Evolutionary conservation across 345 rosid genomes (phyloP).

Genomic region (Kandelia obovata): DNA sequence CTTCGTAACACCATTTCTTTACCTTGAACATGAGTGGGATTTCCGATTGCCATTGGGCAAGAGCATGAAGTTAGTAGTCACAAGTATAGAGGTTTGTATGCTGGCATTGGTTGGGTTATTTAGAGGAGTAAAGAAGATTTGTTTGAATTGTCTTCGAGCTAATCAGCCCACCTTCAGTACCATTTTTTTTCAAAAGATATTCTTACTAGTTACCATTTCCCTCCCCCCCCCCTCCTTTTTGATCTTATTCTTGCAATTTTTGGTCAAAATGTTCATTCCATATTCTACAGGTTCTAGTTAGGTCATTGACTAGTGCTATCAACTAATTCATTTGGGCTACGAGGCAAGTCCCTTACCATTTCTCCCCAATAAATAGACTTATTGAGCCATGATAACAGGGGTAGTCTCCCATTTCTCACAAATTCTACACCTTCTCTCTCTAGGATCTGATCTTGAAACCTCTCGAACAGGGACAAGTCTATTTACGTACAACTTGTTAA

Average conservation of each 20-base stretch:
- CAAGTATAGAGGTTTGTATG: neutral
- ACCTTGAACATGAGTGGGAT: neutral
- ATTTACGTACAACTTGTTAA: too few species aligned
- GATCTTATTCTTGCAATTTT: too few species aligned
- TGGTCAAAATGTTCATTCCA: too few species aligned
- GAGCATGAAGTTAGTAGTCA: neutral
- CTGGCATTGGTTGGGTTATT: neutral
- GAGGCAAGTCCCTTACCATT: too few species aligned
- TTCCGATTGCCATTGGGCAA: neutral
- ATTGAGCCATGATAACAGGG: too few species aligned
- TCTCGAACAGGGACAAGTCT: too few species aligned
- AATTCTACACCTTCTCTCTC: too few species aligned
- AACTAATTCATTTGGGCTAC: too few species aligned
- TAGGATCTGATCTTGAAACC: too few species aligned
- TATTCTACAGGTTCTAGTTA: neutral
- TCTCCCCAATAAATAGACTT: too few species aligned
- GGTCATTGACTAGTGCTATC: neutral
- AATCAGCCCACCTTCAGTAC: neutral
- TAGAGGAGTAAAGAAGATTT: constrained; percentile 5
- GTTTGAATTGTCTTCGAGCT: neutral
- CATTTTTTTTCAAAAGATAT: neutral
- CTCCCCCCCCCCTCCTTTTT: too few species aligned
- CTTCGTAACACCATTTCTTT: neutral
- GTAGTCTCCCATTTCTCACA: too few species aligned
- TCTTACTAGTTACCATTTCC: neutral